A percentile compares a stretch with the other conserved stretches of the same genome.
Conservation (phyloP, 108 stramenopile species). For the Cyclostephanos tholiformis region DNA sequence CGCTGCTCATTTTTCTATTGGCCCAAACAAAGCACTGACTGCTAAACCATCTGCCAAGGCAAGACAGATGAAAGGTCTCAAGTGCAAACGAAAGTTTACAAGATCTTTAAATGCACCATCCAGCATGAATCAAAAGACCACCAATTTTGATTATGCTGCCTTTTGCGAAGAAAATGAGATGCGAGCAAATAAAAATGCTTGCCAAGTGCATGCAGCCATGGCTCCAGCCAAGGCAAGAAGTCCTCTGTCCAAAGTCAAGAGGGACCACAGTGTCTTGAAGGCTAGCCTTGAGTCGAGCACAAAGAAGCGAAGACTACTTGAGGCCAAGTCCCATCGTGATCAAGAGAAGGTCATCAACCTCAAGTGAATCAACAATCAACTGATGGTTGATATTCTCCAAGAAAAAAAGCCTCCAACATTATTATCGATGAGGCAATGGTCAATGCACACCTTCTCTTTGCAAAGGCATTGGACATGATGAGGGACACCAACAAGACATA, state of each 20-base stretch:
- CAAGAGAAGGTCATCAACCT: neutral
- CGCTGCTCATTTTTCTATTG: neutral
- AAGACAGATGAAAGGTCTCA: slow-evolving; percentile 1
- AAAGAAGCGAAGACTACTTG: neutral
- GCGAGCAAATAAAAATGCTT: neutral
- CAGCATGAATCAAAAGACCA: neutral
- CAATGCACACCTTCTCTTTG: no score
- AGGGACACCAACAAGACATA: no score
- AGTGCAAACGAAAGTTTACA: neutral
- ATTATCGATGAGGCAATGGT: no score
- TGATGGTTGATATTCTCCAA: neutral
- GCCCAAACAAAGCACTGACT: neutral
- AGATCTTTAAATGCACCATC: neutral
- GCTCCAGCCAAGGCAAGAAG: neutral
- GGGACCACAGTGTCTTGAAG: neutral
- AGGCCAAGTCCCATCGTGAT: neutral
- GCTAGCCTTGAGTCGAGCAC: neutral
- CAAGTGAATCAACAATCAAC: neutral
- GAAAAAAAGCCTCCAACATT: no score
- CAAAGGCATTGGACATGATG: no score
- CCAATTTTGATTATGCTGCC: slow-evolving; percentile 3
- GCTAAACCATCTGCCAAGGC: neutral
- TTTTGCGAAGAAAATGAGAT: neutral
- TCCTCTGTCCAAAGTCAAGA: neutral
- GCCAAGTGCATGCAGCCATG: neutral